Base-by-base conservation (phyloP, 768 basidiomycete genomes). In the Obba rivulosa region DNA sequence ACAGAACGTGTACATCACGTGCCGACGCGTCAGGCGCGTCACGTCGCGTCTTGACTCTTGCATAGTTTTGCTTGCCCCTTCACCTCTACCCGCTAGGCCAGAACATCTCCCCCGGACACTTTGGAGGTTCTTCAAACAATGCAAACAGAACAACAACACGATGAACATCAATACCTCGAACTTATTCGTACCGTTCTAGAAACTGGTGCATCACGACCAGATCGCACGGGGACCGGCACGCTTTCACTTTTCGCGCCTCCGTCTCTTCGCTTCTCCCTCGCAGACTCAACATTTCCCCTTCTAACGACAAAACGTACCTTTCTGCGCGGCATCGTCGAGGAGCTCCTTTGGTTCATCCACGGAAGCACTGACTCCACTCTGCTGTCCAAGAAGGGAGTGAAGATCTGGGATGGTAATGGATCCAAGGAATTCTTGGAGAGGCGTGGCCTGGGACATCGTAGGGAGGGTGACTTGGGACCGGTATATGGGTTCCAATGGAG, bases 371-470 rank as follows among this genome's bases (percentile, higher is more conserved):
- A 96, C 68, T 81, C 88, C 0, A 82, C 71, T 4, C 56, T 83
- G 0, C 76, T 99, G 35, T 80, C 83, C 1, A 73, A 77, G 24
- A 89, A 89, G 62, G 92, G 91, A 44, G 79, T 98, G 52, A 88
- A 89, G 65, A 98, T 99, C 58, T 99, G 96, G 96, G 93, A 97
- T 62, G 93, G 94, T 0, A 98, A 99, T 55, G 94, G 92, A 8
- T 86, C 86, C 2, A 80, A 85, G 52, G 86, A 80, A 56, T 98
- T 95, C 60, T 69, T 98, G 23, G 89, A 92, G 61, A 76, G 77
- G 49, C 74, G 90, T 17, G 95, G 96, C 2, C 66, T 98, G n/a
- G 77, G 76, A 0, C 85, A 94, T 62, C 73, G 92, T 24, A 71
- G 87, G 5, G 87, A 91, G 62, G 95, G 95, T 4, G 96, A 99